These are phyloP conservation scores for Mucor circinelloides DNA, from an alignment of 371 early-diverging fungal species.

Conservation along the genomic window DNA sequence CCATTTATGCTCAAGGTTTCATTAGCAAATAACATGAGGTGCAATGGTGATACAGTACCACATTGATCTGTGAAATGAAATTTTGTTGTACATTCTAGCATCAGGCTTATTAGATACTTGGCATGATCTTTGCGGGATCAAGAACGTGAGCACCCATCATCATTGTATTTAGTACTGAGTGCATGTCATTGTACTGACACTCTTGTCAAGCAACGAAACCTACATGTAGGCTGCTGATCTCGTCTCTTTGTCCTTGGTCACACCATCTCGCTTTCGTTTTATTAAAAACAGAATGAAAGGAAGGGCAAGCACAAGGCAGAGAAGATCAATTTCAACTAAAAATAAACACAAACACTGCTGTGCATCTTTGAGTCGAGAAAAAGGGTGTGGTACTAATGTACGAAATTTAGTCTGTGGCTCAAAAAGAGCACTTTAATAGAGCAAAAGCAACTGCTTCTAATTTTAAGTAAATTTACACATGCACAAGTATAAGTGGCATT, in stretches of 20 bases:
- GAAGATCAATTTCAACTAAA: background rate
- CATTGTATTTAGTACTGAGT: background rate
- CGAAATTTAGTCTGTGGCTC: background rate
- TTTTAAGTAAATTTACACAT: background rate
- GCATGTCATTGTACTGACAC: background rate
- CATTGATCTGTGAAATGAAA: slow-evolving; percentile 1
- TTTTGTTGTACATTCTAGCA: background rate
- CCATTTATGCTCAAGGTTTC: background rate
- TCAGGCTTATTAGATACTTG: background rate
- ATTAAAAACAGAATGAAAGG: background rate
- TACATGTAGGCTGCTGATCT: background rate
- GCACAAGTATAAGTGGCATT: background rate
- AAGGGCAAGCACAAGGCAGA: background rate
- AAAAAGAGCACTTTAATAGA: background rate
- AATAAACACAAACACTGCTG: background rate
- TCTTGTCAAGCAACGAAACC: too few species aligned
- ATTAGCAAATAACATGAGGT: slow-evolving; percentile 1
- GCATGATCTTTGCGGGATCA: background rate
- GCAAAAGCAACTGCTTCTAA: background rate
- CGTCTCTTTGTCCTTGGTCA: background rate
- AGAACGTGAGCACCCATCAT: background rate
- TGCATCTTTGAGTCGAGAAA: background rate
- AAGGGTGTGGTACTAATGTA: background rate
- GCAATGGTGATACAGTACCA: background rate
- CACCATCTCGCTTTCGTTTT: background rate